Conservation (phyloP, 1,284 basidiomycete species). For the Heterobasidion annosum region DNA sequence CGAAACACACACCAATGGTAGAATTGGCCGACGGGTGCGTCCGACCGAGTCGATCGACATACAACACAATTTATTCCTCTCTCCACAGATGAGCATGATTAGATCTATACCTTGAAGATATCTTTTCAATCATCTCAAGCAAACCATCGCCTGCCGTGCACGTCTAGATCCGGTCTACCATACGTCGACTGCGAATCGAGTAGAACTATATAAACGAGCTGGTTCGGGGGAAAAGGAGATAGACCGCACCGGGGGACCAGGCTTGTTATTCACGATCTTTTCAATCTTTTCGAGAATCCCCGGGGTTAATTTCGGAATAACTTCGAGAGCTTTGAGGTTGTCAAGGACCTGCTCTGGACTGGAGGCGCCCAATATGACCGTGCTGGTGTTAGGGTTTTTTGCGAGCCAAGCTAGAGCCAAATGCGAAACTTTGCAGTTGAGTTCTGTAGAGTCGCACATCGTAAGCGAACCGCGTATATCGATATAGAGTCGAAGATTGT, state of each 20-base stretch:
- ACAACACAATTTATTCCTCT: too few relatives aligned
- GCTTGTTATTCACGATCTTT: constrained; percentile 48
- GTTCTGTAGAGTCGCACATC: constrained; percentile 24
- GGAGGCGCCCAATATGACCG: constrained; percentile 56
- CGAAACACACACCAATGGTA: too few relatives aligned
- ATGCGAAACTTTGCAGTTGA: constrained; percentile 47
- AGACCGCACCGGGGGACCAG: constrained; percentile 20
- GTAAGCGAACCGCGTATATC: not conserved
- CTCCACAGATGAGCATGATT: too few relatives aligned
- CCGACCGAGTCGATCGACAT: too few relatives aligned
- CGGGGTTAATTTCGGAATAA: constrained; percentile 61
- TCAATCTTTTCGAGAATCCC: constrained; percentile 61
- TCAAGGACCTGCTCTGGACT: constrained; percentile 54
- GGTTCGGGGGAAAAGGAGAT: constrained; percentile 3
- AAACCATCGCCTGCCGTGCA: not conserved
- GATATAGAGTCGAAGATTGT: constrained; percentile 1
- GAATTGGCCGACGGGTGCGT: too few relatives aligned
- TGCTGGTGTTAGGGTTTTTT: constrained; percentile 49
- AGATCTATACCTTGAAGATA: too few relatives aligned
- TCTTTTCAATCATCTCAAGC: not conserved
- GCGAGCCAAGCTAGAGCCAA: constrained; percentile 71
- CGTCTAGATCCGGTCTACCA: not conserved
- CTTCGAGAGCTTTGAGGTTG: constrained; percentile 64
- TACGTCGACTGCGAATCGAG: not conserved
- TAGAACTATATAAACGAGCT: not conserved